Percentiles rank a stretch among this genome's conserved stretches.
Evolutionary conservation across 805 yeast species (phyloP).

Genomic region (Myxozyma lipomycoides): DNA sequence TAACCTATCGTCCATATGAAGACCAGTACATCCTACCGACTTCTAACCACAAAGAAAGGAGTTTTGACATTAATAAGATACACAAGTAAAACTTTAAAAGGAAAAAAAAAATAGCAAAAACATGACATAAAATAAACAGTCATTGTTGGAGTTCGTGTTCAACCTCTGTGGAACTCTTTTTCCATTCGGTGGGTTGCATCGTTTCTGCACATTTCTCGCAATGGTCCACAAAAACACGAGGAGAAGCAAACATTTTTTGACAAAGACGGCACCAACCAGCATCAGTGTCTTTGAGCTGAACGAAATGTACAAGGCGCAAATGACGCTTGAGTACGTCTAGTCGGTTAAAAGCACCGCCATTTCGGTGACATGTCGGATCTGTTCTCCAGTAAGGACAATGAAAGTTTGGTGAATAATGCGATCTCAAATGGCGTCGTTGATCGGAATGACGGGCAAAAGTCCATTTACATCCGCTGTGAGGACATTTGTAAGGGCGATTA

Average conservation of each 20-base stretch:
- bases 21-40: no score
- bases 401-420: slow-evolving; percentile 62
- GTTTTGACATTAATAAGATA: no score
- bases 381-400: slow-evolving; percentile 71
- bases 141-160: not conserved
- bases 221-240: slow-evolving; percentile 60
- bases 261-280: slow-evolving; percentile 70
- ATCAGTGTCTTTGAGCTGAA: slow-evolving; percentile 46
- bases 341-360: slow-evolving; percentile 71
- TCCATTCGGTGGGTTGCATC: slow-evolving; percentile 29
- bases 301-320: slow-evolving; percentile 63
- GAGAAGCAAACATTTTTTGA: slow-evolving; percentile 50
- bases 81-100: no score
- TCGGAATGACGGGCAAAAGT: slow-evolving; percentile 67
- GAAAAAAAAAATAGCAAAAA: not conserved
- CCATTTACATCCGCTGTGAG: slow-evolving; percentile 55
- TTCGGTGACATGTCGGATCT: slow-evolving; percentile 69
- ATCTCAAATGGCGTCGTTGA: slow-evolving; percentile 60
- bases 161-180: slow-evolving; percentile 29
- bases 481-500: slow-evolving; percentile 38
- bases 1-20: no score
- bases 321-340: slow-evolving; percentile 73
- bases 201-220: slow-evolving; percentile 57
- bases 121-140: no score
- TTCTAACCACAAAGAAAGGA: no score